Percentiles rank a stretch among this genome's conserved stretches.
phyloP scores from a whole-genome alignment of 2,329 filamentous ascomycete genomes.

The Fusarium tuaranense region DNA sequence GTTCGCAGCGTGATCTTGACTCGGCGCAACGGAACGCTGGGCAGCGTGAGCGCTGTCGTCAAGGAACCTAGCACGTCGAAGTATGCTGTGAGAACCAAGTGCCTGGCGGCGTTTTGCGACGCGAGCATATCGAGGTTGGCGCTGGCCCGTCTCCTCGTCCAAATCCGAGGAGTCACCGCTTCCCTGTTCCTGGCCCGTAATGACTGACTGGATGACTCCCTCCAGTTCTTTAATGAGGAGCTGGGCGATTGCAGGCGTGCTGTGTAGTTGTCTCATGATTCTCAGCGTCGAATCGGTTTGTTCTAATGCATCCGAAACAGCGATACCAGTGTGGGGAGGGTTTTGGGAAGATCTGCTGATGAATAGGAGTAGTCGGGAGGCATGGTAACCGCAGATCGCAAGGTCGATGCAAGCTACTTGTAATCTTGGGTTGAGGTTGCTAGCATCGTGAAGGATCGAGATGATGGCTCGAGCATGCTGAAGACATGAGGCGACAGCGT shows the following conservation, averaged over 20 bases:
- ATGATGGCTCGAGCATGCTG: constrained; percentile 51
- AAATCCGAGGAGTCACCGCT: constrained; percentile 2
- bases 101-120: neutral
- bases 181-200: neutral
- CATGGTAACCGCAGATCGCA: constrained; percentile 17
- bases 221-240: constrained; percentile 10
- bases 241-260: neutral
- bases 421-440: neutral
- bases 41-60: constrained; percentile 14
- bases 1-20: neutral
- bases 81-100: constrained; percentile 14
- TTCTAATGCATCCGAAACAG: neutral
- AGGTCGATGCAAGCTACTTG: neutral
- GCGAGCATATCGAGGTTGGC: constrained; percentile 8
- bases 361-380: constrained; percentile 7
- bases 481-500: constrained; percentile 47
- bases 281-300: neutral
- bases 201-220: neutral
- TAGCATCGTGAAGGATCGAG: constrained; percentile 43
- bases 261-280: neutral
- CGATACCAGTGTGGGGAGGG: neutral
- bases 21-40: neutral
- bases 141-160: neutral
- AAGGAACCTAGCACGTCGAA: constrained; percentile 10
- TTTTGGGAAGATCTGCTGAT: constrained; percentile 1